Evolutionary conservation across 352 stramenopile genomes (phyloP).

Genomic region (Phytophthora sojae): DNA sequence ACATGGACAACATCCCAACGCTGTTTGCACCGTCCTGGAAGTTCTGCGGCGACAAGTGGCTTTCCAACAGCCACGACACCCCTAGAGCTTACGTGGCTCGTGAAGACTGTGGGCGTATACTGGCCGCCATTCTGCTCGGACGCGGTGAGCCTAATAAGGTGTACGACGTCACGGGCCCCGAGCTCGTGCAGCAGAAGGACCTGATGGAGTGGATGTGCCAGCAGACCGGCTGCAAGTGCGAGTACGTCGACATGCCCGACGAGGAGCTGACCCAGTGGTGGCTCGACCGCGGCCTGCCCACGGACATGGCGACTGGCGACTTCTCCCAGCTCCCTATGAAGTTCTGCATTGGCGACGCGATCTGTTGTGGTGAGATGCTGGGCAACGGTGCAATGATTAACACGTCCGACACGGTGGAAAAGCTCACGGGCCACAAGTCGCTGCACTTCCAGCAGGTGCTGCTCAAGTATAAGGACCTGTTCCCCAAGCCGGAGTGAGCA

Average conservation of each 20-base stretch:
- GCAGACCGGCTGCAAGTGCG: slow-evolving; percentile 34
- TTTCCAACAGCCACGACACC: slow-evolving; percentile 37
- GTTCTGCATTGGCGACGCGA: slow-evolving; percentile 32
- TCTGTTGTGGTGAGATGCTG: slow-evolving; percentile 35
- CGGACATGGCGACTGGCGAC: slow-evolving; percentile 31
- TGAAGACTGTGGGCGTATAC: slow-evolving; percentile 36
- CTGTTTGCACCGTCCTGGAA: slow-evolving; percentile 43
- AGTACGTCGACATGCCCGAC: no score
- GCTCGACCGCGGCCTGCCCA: slow-evolving; percentile 33
- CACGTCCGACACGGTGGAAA: slow-evolving; percentile 27
- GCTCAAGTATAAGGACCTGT: slow-evolving; percentile 31
- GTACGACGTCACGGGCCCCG: slow-evolving; percentile 36
- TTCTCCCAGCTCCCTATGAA: slow-evolving; percentile 43
- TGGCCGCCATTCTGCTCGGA: slow-evolving; percentile 30
- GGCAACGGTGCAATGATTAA: slow-evolving; percentile 31
- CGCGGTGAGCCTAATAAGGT: slow-evolving; percentile 36
- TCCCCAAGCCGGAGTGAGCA: slow-evolving; percentile 27
- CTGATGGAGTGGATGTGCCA: slow-evolving; percentile 40
- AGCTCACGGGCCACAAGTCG: slow-evolving; percentile 33
- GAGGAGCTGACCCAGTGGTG: slow-evolving; percentile 35
- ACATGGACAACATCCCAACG: slow-evolving; percentile 42
- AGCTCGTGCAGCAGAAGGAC: slow-evolving; percentile 28
- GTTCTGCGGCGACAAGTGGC: slow-evolving; percentile 42
- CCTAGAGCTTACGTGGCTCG: slow-evolving; percentile 35
- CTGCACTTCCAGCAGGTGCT: slow-evolving; percentile 13